Conservation (phyloP, 2,329 filamentous ascomycete genomes). For the Pseudogymnoascus destructans region DNA sequence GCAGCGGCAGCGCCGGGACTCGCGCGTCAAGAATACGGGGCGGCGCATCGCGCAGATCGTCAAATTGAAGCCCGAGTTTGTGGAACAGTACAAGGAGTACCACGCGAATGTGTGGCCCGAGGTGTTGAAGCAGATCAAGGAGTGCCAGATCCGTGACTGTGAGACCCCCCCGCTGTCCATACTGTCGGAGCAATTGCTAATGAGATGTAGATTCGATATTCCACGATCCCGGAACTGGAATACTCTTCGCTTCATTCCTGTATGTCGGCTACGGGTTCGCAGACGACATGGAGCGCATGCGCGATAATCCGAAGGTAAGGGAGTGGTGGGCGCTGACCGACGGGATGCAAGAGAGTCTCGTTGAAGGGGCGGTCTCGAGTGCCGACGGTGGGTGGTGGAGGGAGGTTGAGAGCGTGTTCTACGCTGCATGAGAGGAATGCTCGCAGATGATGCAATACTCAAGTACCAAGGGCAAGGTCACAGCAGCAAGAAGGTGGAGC, state of each 20-base stretch:
- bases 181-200: background rate
- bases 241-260: constrained; percentile 65
- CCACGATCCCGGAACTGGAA: constrained; percentile 47
- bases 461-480: background rate
- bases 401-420: constrained; percentile 56
- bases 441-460: background rate
- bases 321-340: constrained; percentile 79
- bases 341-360: constrained; percentile 53
- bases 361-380: constrained; percentile 45
- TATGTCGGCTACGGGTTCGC: constrained; percentile 63
- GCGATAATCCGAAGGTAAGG: constrained; percentile 55
- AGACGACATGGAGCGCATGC: constrained; percentile 65
- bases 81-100: constrained; percentile 58
- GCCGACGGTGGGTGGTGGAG: constrained; percentile 55
- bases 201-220: constrained; percentile 52
- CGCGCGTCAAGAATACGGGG: constrained; percentile 29
- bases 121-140: constrained; percentile 61
- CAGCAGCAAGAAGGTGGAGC: background rate
- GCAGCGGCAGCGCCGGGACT: background rate
- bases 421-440: constrained; percentile 33
- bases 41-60: constrained; percentile 59
- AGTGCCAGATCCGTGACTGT: constrained; percentile 65
- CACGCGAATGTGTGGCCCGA: constrained; percentile 67
- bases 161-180: constrained; percentile 12
- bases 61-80: constrained; percentile 52